These are phyloP conservation scores for Termitomyces heimii DNA, from an alignment of 768 basidiomycete species.

Conservation along the genomic window DNA sequence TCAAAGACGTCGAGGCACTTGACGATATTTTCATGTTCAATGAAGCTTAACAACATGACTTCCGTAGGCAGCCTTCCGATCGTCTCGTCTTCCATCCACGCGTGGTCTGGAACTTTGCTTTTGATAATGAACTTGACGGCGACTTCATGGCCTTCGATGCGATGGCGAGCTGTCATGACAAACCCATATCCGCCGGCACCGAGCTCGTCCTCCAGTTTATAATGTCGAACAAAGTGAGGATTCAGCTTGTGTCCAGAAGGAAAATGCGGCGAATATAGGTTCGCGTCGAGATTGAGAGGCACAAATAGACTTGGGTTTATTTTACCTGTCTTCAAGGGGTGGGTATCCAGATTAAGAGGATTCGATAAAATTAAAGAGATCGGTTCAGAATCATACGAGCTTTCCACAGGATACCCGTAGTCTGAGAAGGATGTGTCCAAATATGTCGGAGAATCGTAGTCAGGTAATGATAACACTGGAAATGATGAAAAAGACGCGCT, in stretches of 20 bases:
- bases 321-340: constrained; percentile 1
- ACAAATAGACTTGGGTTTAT: constrained; percentile 7
- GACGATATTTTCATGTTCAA: constrained; percentile 79
- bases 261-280: constrained; percentile 39
- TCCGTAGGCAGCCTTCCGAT: constrained; percentile 73
- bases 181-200: constrained; percentile 95
- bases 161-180: constrained; percentile 81
- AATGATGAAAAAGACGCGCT: constrained; percentile 4
- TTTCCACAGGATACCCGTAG: constrained; percentile 6
- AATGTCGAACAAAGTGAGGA: constrained; percentile 50
- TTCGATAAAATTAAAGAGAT: constrained; percentile 4
- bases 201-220: constrained; percentile 68
- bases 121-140: constrained; percentile 96
- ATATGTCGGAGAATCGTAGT: constrained; percentile 9
- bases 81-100: constrained; percentile 58
- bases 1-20: constrained; percentile 82
- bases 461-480: constrained; percentile 5
- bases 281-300: constrained; percentile 26
- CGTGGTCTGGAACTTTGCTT: constrained; percentile 52
- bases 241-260: constrained; percentile 56
- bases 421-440: constrained; percentile 8
- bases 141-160: constrained; percentile 56
- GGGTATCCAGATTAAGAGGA: constrained; percentile 8
- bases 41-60: constrained; percentile 65
- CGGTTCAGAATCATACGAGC: background rate